Conservation (phyloP, 331 rosid genomes). For the Quercus tomentella region DNA sequence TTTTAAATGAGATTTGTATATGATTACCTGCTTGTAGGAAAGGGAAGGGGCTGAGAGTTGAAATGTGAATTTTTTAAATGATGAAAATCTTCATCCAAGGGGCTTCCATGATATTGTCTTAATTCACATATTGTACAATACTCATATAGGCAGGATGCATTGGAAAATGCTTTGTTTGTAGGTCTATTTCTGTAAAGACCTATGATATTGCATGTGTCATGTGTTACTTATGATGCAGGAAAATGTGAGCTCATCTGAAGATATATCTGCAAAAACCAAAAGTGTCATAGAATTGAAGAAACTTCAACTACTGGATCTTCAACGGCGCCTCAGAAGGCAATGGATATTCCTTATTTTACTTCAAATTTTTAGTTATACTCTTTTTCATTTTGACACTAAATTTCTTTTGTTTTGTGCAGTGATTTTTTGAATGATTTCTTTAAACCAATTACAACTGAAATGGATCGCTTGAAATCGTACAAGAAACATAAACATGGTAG, state of each 20-base stretch:
- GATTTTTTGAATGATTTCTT: slow-evolving; percentile 90
- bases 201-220: slow-evolving; percentile 15
- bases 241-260: slow-evolving; percentile 91
- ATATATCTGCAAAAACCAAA: slow-evolving; percentile 92
- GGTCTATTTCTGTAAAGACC: background rate
- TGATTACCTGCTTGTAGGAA: background rate
- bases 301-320: slow-evolving; percentile 89
- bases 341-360: background rate
- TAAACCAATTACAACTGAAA: slow-evolving; percentile 70
- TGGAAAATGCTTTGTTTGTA: background rate
- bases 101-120: background rate
- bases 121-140: background rate
- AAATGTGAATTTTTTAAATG: background rate
- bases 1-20: background rate
- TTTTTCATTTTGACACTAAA: slow-evolving; percentile 8
- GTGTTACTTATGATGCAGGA: slow-evolving; percentile 47
- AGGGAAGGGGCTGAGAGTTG: background rate
- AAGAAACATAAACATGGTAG: slow-evolving; percentile 98
- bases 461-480: slow-evolving; percentile 72
- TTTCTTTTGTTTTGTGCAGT: slow-evolving; percentile 49
- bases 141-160: background rate
- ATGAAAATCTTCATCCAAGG: background rate
- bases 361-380: slow-evolving; percentile 9
- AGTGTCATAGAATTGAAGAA: slow-evolving; percentile 99
- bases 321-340: slow-evolving; percentile 92